Percentiles rank a stretch among this genome's conserved stretches.
phyloP scores from a whole-genome alignment of 139 green algal genomes.

The Monoraphidium neglectum region DNA sequence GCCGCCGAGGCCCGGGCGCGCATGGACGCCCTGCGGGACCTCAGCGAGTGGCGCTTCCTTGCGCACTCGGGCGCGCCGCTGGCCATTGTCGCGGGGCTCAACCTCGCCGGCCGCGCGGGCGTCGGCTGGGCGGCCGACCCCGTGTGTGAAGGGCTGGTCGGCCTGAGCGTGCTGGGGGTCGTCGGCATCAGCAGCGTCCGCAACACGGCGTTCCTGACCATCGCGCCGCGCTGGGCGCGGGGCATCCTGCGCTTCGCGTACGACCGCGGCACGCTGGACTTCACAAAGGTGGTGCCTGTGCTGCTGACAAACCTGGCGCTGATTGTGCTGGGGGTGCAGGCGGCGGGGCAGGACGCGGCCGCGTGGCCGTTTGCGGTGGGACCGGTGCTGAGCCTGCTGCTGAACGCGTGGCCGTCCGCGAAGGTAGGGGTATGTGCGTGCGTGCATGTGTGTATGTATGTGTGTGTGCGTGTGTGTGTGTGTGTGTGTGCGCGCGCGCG shows the following conservation, averaged over 20 bases:
- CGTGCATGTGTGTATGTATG: too few relatives aligned
- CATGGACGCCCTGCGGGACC: conserved; percentile 1
- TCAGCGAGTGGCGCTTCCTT: conserved; percentile 21
- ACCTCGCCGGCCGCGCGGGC: conserved; percentile 4
- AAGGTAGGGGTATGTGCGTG: too few relatives aligned
- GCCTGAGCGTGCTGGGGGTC: conserved; percentile 8
- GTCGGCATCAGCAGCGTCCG: background rate
- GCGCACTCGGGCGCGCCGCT: conserved; percentile 12
- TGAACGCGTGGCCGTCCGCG: background rate
- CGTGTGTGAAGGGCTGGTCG: background rate
- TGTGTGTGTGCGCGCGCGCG: too few relatives aligned
- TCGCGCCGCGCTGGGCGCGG: conserved; percentile 2
- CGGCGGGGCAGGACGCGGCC: background rate
- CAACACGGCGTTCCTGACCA: conserved; percentile 9
- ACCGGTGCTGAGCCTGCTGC: background rate
- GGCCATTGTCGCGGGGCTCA: background rate
- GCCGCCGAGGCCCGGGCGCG: too few relatives aligned
- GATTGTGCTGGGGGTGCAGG: background rate
- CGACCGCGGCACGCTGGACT: background rate
- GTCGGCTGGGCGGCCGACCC: conserved; percentile 10
- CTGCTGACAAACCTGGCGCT: background rate
- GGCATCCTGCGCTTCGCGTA: conserved; percentile 6
- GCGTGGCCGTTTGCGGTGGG: conserved; percentile 1
- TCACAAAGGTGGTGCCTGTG: conserved; percentile 3
- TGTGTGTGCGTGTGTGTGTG: too few relatives aligned